Base-by-base conservation (phyloP, 1,284 basidiomycete species). In the Trametes versicolor region DNA sequence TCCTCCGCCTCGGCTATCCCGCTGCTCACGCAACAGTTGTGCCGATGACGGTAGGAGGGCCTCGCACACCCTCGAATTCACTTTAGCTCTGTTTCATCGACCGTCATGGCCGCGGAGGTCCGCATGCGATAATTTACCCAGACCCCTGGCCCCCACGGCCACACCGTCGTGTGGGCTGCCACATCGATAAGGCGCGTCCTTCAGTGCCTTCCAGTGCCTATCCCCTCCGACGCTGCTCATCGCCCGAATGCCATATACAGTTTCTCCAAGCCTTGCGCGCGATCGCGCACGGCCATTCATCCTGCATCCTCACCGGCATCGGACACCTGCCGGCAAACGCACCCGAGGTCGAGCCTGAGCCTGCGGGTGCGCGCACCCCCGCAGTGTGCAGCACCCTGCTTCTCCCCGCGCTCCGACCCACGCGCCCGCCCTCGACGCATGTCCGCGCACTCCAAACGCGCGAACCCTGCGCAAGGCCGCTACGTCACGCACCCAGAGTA, bases 151-250 rank as follows among this genome's bases (percentile, higher is more conserved):
- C 23, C 47, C 29, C 36, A 32, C 34, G 43, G 34, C 60, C 53
- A 29, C 25, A 37, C 53, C 27, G 48, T 23, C 23, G 52, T 23
- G 39, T 34, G 57, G 43, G 49, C 39, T 45, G 34, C 27, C 52
- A 64, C 52, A 67, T 67, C 63, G 66, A 67, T 67, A 67, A 67
- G 60, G 63, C 63, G 48, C 63, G 57, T 62, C 59, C 55, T 49
- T 50, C 57, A 37, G 43, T 53, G 41, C n/a, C 36, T 51, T 49
- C 49, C 53, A 21, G 41, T 56, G n/a, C 50, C 34, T 13, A 29
- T 17, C 34, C 53, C 13, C 25, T 36, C 55, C 29, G 29, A 32
- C 29, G 29, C 29, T 32, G 49, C 60, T 25, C 60, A 59, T 58
- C 48, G 39, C 41, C 23, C 2, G 5, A n/a, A 25, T 49, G 12